A percentile compares a stretch with the other conserved stretches of the same genome.
phyloP scores from a whole-genome alignment of 768 basidiomycete genomes.

The Nevesoporus exiguus region DNA sequence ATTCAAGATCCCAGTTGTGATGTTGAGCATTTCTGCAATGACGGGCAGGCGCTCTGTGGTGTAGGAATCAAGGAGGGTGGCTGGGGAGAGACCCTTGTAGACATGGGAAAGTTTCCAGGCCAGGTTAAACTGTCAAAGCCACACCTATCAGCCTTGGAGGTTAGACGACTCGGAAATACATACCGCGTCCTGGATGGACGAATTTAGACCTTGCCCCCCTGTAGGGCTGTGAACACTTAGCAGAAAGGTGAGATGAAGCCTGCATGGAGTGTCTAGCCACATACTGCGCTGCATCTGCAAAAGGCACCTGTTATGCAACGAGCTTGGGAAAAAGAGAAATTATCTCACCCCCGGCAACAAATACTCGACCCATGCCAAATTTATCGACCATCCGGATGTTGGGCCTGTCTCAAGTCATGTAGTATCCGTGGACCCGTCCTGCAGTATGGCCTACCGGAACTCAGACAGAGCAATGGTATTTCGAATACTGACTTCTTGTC shows the following conservation, averaged over 20 bases:
- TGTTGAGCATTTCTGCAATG: constrained; percentile 44
- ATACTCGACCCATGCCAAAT: constrained; percentile 42
- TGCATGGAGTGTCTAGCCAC: background rate
- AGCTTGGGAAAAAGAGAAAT: background rate
- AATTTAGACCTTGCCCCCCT: constrained; percentile 35
- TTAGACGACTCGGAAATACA: constrained; percentile 10
- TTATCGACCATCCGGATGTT: constrained; percentile 48
- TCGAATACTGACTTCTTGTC: constrained; percentile 31
- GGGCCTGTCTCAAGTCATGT: constrained; percentile 30
- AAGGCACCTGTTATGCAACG: background rate
- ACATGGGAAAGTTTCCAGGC: constrained; percentile 46
- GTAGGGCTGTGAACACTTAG: constrained; percentile 22
- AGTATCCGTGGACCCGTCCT: background rate
- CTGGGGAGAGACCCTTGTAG: constrained; percentile 32
- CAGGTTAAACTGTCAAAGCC: constrained; percentile 35
- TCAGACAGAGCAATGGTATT: constrained; percentile 19
- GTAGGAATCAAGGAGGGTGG: constrained; percentile 40
- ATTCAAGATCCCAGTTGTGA: constrained; percentile 30
- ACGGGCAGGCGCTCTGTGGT: constrained; percentile 44
- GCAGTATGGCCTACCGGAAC: background rate
- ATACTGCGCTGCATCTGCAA: constrained; percentile 45
- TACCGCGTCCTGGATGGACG: constrained; percentile 39
- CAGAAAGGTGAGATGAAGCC: background rate
- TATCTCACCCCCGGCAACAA: constrained; percentile 42
- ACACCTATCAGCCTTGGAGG: background rate